Conservation (phyloP, 2,329 filamentous ascomycete species). For the Botryosphaeria dothidea region DNA sequence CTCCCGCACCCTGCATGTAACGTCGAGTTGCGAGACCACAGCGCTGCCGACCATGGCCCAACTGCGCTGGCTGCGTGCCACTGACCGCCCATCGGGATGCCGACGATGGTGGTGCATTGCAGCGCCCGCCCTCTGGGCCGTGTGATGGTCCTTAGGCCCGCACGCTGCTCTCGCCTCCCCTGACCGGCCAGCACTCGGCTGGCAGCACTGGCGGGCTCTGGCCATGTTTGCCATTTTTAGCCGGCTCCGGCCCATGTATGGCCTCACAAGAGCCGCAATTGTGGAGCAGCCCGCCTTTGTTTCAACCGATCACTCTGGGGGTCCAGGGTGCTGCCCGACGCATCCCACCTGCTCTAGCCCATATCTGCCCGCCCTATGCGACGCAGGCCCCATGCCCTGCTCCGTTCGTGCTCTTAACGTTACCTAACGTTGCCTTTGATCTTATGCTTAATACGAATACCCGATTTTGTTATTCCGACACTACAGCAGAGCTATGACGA, state of each 20-base stretch:
- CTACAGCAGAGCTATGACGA: not conserved
- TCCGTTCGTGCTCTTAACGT: not conserved
- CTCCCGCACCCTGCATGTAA: not conserved
- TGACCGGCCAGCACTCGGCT: not conserved
- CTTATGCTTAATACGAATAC: not conserved
- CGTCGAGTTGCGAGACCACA: not conserved
- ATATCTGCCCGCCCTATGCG: not conserved
- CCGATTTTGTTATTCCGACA: not conserved
- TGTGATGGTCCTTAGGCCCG: not conserved
- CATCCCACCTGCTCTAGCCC: not conserved
- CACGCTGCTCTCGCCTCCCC: not conserved
- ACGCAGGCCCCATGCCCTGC: not conserved
- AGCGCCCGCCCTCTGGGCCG: not conserved
- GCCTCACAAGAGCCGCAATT: conserved; percentile 7
- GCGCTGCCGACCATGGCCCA: not conserved
- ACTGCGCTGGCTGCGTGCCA: not conserved
- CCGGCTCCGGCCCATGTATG: not conserved
- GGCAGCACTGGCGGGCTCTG: not conserved
- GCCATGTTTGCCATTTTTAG: conserved; percentile 2
- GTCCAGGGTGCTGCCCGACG: not conserved
- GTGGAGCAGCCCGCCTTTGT: conserved; percentile 4
- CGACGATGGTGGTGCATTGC: not conserved
- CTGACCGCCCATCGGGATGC: not conserved
- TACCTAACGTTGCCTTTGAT: not conserved
- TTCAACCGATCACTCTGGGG: not conserved